Percentiles rank a stretch among this genome's conserved stretches.
These are phyloP conservation scores for Cinnamomum micranthum DNA, from an alignment of 164 flowering plant species.

Conservation along the genomic window DNA sequence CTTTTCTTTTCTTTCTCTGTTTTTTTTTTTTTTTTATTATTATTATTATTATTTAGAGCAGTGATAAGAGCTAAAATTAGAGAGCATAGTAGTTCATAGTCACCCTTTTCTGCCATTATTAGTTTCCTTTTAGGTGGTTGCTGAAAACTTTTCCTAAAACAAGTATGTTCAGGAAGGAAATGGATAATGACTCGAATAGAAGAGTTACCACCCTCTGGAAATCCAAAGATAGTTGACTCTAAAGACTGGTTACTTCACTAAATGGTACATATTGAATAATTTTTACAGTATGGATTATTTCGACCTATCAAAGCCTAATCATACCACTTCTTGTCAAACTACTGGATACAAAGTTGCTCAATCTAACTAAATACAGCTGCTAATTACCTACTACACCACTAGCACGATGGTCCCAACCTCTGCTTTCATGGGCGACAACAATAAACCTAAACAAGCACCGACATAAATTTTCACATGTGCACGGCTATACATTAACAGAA, in stretches of 20 bases:
- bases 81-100: neutral
- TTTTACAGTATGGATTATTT: neutral
- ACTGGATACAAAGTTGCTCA: too few relatives aligned
- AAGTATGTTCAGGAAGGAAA: neutral
- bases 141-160: too few relatives aligned
- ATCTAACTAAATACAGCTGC: too few relatives aligned
- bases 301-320: neutral
- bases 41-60: neutral
- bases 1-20: too few relatives aligned
- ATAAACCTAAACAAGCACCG: too few relatives aligned
- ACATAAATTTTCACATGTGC: too few relatives aligned
- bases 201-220: neutral
- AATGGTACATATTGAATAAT: neutral
- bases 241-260: neutral
- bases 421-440: too few relatives aligned
- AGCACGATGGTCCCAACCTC: too few relatives aligned
- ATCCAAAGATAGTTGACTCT: neutral
- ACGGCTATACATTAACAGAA: too few relatives aligned
- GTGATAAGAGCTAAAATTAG: neutral
- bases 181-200: neutral
- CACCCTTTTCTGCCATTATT: neutral
- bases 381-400: too few relatives aligned
- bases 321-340: neutral
- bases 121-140: too few relatives aligned
- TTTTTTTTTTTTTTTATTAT: too few relatives aligned